Percentiles rank a stretch among this genome's conserved stretches.
These are phyloP conservation scores for Mucor plumbeus DNA, from an alignment of 371 early-diverging fungal species.

Conservation along the genomic window DNA sequence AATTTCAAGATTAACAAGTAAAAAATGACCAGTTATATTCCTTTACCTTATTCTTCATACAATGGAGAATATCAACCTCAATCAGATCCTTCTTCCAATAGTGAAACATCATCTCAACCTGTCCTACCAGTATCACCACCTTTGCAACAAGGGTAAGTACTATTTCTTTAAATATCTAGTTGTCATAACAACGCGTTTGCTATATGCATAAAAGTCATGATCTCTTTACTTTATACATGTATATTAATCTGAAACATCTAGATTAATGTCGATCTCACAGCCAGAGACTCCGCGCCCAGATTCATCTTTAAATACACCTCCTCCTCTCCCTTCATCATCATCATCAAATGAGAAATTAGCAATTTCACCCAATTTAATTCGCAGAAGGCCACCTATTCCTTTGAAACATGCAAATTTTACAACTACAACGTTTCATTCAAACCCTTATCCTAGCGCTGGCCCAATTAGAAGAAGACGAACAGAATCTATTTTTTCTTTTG, in stretches of 20 bases:
- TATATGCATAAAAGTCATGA: background rate
- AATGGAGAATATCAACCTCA: constrained; percentile 16
- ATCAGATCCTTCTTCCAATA: background rate
- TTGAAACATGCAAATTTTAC: constrained; percentile 37
- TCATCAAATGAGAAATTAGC: constrained; percentile 29
- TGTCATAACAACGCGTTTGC: background rate
- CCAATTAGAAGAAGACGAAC: constrained; percentile 48
- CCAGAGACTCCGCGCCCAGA: constrained; percentile 27
- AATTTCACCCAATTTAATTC: constrained; percentile 31
- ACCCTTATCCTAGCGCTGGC: constrained; percentile 32
- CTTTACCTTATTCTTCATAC: constrained; percentile 21
- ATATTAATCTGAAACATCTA: constrained; percentile 9
- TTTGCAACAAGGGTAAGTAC: constrained; percentile 25
- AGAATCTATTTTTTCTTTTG: constrained; percentile 42
- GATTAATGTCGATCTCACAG: constrained; percentile 24
- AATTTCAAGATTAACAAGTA: background rate
- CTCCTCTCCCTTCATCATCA: background rate
- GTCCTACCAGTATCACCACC: constrained; percentile 18
- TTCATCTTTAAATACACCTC: background rate
- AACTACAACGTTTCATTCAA: constrained; percentile 36
- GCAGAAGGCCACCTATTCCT: constrained; percentile 31
- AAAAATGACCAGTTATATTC: constrained; percentile 22
- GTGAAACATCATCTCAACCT: constrained; percentile 12
- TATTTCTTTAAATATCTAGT: background rate
- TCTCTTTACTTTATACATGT: background rate